phyloP scores from a whole-genome alignment of 495 filamentous ascomycete species.

The Usnea hakonensis region DNA sequence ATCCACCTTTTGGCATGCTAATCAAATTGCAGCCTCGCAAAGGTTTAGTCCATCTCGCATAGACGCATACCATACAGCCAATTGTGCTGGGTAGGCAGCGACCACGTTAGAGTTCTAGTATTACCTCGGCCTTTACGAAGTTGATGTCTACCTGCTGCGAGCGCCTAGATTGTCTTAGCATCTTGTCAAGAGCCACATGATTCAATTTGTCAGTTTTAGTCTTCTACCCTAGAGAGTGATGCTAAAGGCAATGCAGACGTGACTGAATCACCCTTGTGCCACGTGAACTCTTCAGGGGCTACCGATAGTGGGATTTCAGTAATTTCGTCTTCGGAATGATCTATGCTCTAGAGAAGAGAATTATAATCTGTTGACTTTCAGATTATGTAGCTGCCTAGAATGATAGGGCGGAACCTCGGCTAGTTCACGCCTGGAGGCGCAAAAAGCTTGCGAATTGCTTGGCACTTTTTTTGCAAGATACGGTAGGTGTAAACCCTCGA shows the following conservation, averaged over 20 bases:
- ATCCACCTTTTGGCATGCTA: constrained; percentile 10
- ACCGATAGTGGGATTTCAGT: neutral
- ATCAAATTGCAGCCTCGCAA: constrained; percentile 36
- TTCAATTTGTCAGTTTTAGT: neutral
- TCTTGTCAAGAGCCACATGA: neutral
- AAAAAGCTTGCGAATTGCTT: too few species aligned
- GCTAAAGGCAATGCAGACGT: neutral
- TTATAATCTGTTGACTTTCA: neutral
- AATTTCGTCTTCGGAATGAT: too few species aligned
- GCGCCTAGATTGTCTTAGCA: neutral
- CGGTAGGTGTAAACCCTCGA: too few species aligned
- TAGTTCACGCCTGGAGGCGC: neutral
- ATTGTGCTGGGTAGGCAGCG: neutral
- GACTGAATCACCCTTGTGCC: neutral
- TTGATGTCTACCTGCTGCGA: neutral
- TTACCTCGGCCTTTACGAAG: neutral
- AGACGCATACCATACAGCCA: neutral
- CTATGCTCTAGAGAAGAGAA: neutral
- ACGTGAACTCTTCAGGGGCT: neutral
- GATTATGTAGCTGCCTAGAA: neutral
- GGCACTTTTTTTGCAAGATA: too few species aligned
- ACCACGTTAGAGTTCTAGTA: neutral
- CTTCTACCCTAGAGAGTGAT: neutral
- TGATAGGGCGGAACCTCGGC: neutral
- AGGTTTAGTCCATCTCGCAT: constrained; percentile 41